Base-by-base conservation (phyloP, 352 stramenopile genomes). In the Phytophthora vignae region DNA sequence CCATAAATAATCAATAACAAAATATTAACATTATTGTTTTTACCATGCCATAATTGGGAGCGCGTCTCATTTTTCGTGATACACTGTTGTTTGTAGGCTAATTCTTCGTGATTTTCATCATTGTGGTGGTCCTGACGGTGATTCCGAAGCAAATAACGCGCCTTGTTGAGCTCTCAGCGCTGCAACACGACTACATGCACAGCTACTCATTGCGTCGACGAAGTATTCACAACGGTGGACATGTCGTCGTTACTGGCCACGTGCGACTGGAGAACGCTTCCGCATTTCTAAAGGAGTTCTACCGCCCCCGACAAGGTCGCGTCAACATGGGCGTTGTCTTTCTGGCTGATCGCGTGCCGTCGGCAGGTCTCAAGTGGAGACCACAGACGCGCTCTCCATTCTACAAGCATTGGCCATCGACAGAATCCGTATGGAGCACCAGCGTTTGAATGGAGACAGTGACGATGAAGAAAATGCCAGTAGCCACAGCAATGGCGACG, bases 251-350 rank as follows among this genome's bases (percentile, higher is more conserved):
- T 38, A 84, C 76, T 0, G 84, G 84, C 11, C 66, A 74, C 55
- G 73, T 91, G 49, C 80, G 65, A 29, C 70, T 76, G 61, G 82
- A 90, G 55, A 78, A 77, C 0, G 73, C 83, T 7, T 68, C 78
- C 10, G 81, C 82, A 27, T 91, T 91, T 52, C n/a, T 91, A 15
- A 69, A 71, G 56, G 84, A 91, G 64, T 91, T 91, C 57, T 91
- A 91, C 60, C 79, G 82, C 42, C 62, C 73, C 50, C 71, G 81
- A 1, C 80, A 86, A 40, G 84, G 84, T 33, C 78, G 80, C 49
- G 74, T 91, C 38, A 84, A 87, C 60, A 88, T 91, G 81, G 82
- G 90, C 49, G 82, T 91, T 4, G 82, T 90, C 3, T 81, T 90
- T 33, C 55, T 91, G 10, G 70, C 64, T 2, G 71, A 83, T 22